Conservation (phyloP, 2,329 filamentous ascomycete genomes). For the Fusarium sp. region DNA sequence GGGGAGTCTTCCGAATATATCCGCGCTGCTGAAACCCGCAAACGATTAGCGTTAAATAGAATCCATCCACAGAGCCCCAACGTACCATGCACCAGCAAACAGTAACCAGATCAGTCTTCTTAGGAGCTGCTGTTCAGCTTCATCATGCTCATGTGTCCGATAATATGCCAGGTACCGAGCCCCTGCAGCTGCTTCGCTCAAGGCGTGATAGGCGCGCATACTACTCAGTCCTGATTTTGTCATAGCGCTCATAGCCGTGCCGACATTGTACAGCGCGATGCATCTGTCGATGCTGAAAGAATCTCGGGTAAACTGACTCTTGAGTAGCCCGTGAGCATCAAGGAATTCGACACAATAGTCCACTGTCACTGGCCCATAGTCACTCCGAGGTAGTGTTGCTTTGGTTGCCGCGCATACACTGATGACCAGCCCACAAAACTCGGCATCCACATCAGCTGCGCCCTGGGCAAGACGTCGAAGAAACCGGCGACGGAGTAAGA, state of each 20-base stretch:
- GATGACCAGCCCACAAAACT: slow-evolving; percentile 53
- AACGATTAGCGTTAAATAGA: not conserved
- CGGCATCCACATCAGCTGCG: slow-evolving; percentile 45
- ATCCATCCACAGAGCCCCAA: not conserved
- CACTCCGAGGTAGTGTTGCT: slow-evolving; percentile 49
- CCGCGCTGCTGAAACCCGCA: slow-evolving; percentile 42
- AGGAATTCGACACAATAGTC: slow-evolving; percentile 50
- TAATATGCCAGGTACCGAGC: slow-evolving; percentile 51
- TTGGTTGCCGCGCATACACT: slow-evolving; percentile 54
- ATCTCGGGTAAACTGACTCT: slow-evolving; percentile 25
- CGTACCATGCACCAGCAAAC: slow-evolving; percentile 49
- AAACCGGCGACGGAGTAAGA: slow-evolving; percentile 52
- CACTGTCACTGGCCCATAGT: slow-evolving; percentile 49
- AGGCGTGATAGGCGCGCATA: slow-evolving; percentile 40
- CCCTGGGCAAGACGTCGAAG: slow-evolving; percentile 47
- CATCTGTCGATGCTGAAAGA: slow-evolving; percentile 54
- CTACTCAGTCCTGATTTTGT: slow-evolving; percentile 23
- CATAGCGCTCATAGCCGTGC: slow-evolving; percentile 41
- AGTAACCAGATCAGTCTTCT: slow-evolving; percentile 55
- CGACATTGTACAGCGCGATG: slow-evolving; percentile 55
- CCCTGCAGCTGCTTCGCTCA: slow-evolving; percentile 49
- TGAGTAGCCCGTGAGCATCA: slow-evolving; percentile 46
- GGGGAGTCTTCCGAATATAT: slow-evolving; percentile 49
- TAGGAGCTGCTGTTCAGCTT: slow-evolving; percentile 50
- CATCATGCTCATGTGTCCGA: slow-evolving; percentile 36